Base-by-base conservation (phyloP, 441 rosid genomes). In the Pelargonium australe region DNA sequence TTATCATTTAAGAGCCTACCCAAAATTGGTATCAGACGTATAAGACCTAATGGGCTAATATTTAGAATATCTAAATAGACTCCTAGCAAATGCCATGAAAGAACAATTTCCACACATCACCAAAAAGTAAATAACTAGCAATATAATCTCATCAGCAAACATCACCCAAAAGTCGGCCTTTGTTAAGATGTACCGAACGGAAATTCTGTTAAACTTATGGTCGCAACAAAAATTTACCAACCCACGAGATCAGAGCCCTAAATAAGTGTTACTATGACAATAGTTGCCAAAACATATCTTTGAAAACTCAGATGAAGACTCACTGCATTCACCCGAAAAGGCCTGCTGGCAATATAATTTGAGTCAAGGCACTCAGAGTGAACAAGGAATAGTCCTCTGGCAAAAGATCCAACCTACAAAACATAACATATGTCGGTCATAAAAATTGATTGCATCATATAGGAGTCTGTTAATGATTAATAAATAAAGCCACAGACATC, bases 251-350 rank as follows among this genome's bases (percentile, higher is more conserved):
- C 58, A 51, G 17, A 51, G 17, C 16, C 58, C 58, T n/a, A 51
- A 10, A 11, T 13, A 44, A 44, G 41, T 37, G 1, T 37, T 37
- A 37, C 7, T 8, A 11, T 44, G 49, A 44, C 49, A 44, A n/a
- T 16, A 51, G 58, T 51, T 51, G 58, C 58, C 58, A 51, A 14
- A 51, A 51, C 1, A 51, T 51, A 51, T 51, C 62, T 57, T n/a
- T 13, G 62, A n/a, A 28, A 53, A 57, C 43, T 43, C 65, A 41
- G 45, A 75, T 57, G 28, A 8, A 10, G 28, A 77, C 98, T 76
- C 78, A 93, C 97, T 2, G 98, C 91, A 80, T 90, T 90, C 65
- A 93, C 90, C 69, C 97, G 84, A 69, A 93, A 93, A 68, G 98
- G 98, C 71, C 98, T 85, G 89, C 96, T 90, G 49, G 91, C 85